phyloP scores from a whole-genome alignment of 2,329 filamentous ascomycete species.

The Cercospora sp. region DNA sequence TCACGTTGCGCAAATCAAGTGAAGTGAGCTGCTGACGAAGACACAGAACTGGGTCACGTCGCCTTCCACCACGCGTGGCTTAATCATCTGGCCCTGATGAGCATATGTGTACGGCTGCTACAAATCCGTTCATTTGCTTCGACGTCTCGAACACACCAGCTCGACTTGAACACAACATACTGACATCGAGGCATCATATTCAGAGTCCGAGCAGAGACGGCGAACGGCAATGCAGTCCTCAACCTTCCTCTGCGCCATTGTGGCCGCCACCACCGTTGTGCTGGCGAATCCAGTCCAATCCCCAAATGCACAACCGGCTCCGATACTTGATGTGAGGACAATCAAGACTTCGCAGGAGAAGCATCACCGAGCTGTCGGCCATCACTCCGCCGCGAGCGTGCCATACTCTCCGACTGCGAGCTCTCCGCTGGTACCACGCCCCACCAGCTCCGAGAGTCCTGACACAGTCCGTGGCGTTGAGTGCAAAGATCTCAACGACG shows the following conservation, averaged over 20 bases:
- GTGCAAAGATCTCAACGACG: background rate
- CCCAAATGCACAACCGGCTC: background rate
- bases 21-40: background rate
- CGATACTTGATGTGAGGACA: background rate
- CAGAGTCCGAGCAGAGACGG: background rate
- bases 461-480: background rate
- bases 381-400: background rate
- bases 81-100: background rate
- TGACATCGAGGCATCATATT: background rate
- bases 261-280: background rate
- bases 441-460: background rate
- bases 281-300: background rate
- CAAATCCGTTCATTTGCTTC: background rate
- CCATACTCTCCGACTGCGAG: background rate
- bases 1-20: background rate
- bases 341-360: background rate
- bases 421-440: background rate
- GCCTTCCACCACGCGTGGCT: background rate
- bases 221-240: background rate
- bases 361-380: background rate
- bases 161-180: background rate
- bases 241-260: background rate
- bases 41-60: background rate
- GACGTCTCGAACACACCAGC: background rate
- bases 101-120: background rate